Base-by-base conservation (phyloP, 1,139 yeast genomes). In the Taphrina populina region DNA sequence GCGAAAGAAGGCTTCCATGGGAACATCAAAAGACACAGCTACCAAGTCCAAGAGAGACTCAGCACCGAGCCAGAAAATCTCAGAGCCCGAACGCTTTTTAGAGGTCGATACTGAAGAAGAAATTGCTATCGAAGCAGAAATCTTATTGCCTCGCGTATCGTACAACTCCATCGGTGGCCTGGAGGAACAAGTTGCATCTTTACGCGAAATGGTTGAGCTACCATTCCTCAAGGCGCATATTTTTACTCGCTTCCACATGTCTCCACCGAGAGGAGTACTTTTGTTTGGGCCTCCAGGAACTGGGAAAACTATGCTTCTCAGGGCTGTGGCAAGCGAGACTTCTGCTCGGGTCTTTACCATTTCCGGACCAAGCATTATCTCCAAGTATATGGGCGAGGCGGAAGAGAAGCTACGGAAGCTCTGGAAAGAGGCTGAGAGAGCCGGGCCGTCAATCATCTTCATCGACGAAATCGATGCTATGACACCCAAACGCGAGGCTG, bases 261-360 rank as follows among this genome's bases (percentile, higher is more conserved):
- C 83, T 7, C 94, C 96, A 8, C 96, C 97, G 34, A 75, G 96
- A 57, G 98, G 98, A 2, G 76, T 94, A 13, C 71, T 92, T 30
- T 72, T 92, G 3, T 95, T 90, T 70, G 99, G 99, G 0, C 95
- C 97, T 1, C 95, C 97, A 1, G 99, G 99, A 1, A 90, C 97
- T 0, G 99, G 99, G 56, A 92, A 92, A 68, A 87, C 97, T 0
- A 81, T 90, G 88, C 75, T 92, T 13, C 73, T 94, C 43, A 76
- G 87, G 56, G 85, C 95, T 32, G 82, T 92, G 10, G 95, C 96
- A 0, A 73, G 77, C 58, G 84, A 83, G 54, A 71, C 76, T 8
- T 69, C 74, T 4, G 95, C 95, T 0, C 97, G 90, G 69, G 82
- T 90, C 0, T 74, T 90, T 47, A 81, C 87, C 1, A 84, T 92